Base-by-base conservation (phyloP, 345 rosid genomes). In the Eucalyptus sideroxylon region DNA sequence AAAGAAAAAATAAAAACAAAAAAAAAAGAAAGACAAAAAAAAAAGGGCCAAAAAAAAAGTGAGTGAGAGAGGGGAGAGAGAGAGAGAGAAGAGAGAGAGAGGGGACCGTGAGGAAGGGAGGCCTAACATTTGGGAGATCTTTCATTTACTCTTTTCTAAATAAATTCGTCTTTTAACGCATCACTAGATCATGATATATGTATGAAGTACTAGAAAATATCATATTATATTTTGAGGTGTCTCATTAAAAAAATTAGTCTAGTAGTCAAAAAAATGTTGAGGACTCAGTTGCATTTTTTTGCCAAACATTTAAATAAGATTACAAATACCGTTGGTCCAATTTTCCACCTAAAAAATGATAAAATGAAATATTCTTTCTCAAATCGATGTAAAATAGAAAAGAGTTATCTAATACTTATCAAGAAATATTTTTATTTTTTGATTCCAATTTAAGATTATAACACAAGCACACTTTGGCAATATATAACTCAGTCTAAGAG, bases 401-500 rank as follows among this genome's bases (percentile, higher is more conserved):
- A 69, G 44, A 34, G 24, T 34, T 27, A 34, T 34, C 11, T 69
- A 16, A 5, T 69, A 1, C 4, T 16, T 40, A 69, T 17, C 13
- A 12, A 34, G 81, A 69, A 5, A 16, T 69, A 0, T 69, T 9
- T 69, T 56, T 24, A 4, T 30, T 62, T 62, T 7, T 16, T 6
- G 2, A 69, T 34, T 69, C 13, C 6, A 34, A 17, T 40, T 1
- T 65, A 65, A n/a, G 11, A 65, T 31, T 19, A 65, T 16, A 5
- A n/a, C 40, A 16, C 5, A 31, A 65, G 0, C 62, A 56, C 77
- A 8, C 17, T 65, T 7, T 0, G 21, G 0, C 11, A 4, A 11
- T 4, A 9, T 5, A 16, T 0, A 4, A 69, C 81, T 69, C 8
- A 3, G 2, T 34, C 1, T 0, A 0, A 12, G 8, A 62, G 42